Percentiles rank a stretch among this genome's conserved stretches.
Conservation (phyloP, 2,329 filamentous ascomycete genomes). For the Trichoderma simmonsii region DNA sequence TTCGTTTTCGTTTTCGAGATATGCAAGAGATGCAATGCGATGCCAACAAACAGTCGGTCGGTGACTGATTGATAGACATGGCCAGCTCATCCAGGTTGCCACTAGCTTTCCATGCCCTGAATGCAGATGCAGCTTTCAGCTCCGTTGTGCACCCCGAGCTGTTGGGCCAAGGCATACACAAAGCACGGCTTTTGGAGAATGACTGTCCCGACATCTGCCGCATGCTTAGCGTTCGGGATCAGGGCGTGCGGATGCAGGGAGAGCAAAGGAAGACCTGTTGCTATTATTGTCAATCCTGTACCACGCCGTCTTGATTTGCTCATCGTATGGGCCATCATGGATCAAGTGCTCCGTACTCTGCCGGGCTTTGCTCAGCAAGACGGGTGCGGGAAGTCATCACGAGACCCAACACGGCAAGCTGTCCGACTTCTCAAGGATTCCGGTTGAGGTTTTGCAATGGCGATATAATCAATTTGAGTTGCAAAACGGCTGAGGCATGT, state of each 20-base stretch:
- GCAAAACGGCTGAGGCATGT: neutral
- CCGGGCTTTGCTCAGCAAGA: neutral
- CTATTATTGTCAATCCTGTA: conserved; percentile 7
- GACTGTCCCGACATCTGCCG: conserved; percentile 7
- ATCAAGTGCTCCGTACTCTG: neutral
- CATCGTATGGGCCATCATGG: neutral
- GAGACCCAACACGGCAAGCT: neutral
- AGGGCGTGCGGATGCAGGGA: neutral
- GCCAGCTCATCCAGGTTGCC: conserved; percentile 14
- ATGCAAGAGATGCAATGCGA: conserved; percentile 21
- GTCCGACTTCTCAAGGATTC: neutral
- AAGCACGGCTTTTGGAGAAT: neutral
- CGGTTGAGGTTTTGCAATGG: neutral
- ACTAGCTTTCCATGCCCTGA: conserved; percentile 1
- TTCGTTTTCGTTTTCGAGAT: conserved; percentile 8
- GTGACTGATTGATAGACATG: conserved; percentile 18
- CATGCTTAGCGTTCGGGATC: neutral
- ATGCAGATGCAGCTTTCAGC: conserved; percentile 8
- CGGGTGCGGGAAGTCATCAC: neutral
- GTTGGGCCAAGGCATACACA: conserved; percentile 5
- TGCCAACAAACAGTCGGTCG: neutral
- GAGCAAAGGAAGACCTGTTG: neutral
- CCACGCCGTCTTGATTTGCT: neutral
- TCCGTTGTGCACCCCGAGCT: conserved; percentile 5
- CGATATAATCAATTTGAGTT: neutral